Base-by-base conservation (phyloP, 805 yeast species). In the Ogataea degrootiae region DNA sequence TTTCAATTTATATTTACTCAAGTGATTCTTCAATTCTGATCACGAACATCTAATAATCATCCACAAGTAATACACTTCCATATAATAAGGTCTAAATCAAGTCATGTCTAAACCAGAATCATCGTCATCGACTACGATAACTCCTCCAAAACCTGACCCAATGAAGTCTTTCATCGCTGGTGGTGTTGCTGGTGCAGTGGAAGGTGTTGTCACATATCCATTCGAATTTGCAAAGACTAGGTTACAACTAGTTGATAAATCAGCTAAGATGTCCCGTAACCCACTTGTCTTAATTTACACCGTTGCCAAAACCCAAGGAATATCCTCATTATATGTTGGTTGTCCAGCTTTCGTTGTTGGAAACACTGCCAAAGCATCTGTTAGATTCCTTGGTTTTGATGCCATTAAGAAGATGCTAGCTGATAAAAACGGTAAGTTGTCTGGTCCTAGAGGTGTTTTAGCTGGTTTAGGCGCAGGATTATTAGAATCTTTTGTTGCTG, bases 381-480 rank as follows among this genome's bases (percentile, higher is more conserved):
- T 92, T 2, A 76, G 99, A 53, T 92, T 92, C 67, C 73, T 92
- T 15, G 98, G 97, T 2, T 92, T 88, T 60, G 99, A 94, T 64
- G 75, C 85, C 16, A 86, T 94, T 66, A 91, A 90, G 65, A 75
- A 80, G 45, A 56, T 85, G 33, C 72, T 92, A 47, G 80, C 83
- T 29, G 98, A 94, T 65, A 81, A 82, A 56, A 78, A 87, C 52
- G 98, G 98, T 6, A 86, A 88, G 66, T 70, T 94, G 42, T 82
- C 94, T 34, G 96, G 96, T 4, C 83, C 94, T 7, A 69, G 96
- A 60, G 98, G 98, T 55, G 95, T 91, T 6, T 50, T 92, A 33
- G 99, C 99, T 1, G 99, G 99, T n/a, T 72, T 94, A 39, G 97
- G 98, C 42, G 99, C 99, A 2, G 99, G 99, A 35, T 77, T 91